phyloP scores from a whole-genome alignment of 176 grass and related monocot genomes.

The Pontederia crassipes region DNA sequence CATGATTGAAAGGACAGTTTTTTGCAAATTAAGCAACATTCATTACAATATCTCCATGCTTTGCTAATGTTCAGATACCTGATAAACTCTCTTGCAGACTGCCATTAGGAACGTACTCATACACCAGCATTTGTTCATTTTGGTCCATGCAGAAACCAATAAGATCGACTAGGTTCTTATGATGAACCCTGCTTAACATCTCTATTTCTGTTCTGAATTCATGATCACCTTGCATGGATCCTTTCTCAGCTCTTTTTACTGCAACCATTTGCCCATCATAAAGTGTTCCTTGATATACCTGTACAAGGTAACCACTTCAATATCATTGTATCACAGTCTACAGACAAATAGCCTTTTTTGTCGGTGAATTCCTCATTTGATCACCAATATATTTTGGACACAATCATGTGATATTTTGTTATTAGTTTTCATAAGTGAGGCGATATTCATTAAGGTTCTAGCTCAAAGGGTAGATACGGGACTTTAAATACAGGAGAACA shows the following conservation, averaged over 20 bases:
- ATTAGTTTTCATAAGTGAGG: too few relatives aligned
- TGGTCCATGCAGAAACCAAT: constrained; percentile 76
- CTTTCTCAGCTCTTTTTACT: constrained; percentile 58
- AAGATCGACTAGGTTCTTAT: constrained; percentile 77
- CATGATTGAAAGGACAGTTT: not conserved
- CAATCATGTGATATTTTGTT: too few relatives aligned
- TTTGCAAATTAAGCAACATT: not conserved
- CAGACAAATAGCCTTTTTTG: not conserved
- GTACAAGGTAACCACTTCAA: not conserved
- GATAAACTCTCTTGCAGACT: constrained; percentile 76
- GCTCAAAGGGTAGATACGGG: too few relatives aligned
- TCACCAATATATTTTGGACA: too few relatives aligned
- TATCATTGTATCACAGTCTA: not conserved
- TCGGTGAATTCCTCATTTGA: not conserved
- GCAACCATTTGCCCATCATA: constrained; percentile 56
- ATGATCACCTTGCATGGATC: constrained; percentile 45
- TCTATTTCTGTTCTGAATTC: constrained; percentile 84
- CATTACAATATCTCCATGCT: not conserved
- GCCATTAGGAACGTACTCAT: constrained; percentile 78
- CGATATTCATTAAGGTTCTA: too few relatives aligned
- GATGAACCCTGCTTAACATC: constrained; percentile 66
- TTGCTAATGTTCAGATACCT: constrained; percentile 15
- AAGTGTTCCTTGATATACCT: constrained; percentile 64
- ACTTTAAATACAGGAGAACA: too few relatives aligned
- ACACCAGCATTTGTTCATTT: constrained; percentile 65